Conservation (phyloP, 495 filamentous ascomycete genomes). For the Letharia columbiana region DNA sequence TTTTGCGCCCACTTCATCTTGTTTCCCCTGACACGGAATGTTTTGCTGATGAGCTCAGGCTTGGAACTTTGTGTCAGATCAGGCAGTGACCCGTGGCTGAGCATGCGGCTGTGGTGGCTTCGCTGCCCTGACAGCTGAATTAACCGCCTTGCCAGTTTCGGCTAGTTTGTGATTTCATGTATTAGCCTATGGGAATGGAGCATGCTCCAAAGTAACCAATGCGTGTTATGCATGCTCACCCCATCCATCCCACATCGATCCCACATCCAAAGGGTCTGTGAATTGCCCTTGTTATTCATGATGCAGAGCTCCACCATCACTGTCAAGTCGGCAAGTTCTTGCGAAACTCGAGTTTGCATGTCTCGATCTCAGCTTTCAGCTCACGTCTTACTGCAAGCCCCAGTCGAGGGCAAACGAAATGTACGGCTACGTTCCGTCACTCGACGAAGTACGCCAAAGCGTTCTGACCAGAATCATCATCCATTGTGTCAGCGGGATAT, state of each 20-base stretch:
- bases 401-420: too few species aligned
- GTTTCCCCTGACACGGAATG: background rate
- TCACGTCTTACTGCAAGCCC: background rate
- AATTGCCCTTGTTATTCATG: background rate
- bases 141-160: background rate
- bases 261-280: background rate
- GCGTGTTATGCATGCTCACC: too few species aligned
- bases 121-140: background rate
- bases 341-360: background rate
- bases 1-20: background rate
- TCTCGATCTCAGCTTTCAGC: slow-evolving; percentile 11
- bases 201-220: too few species aligned
- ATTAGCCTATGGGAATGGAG: background rate
- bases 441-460: background rate
- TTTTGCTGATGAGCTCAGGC: background rate
- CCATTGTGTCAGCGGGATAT: background rate
- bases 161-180: background rate
- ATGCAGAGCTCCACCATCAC: background rate
- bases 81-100: background rate
- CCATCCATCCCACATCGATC: too few species aligned
- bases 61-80: background rate
- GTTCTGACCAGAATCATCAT: background rate
- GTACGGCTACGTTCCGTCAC: background rate
- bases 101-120: background rate
- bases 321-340: background rate